Evolutionary conservation across 1,284 basidiomycete genomes (phyloP).

Genomic region (Ceratobasidium sp.): DNA sequence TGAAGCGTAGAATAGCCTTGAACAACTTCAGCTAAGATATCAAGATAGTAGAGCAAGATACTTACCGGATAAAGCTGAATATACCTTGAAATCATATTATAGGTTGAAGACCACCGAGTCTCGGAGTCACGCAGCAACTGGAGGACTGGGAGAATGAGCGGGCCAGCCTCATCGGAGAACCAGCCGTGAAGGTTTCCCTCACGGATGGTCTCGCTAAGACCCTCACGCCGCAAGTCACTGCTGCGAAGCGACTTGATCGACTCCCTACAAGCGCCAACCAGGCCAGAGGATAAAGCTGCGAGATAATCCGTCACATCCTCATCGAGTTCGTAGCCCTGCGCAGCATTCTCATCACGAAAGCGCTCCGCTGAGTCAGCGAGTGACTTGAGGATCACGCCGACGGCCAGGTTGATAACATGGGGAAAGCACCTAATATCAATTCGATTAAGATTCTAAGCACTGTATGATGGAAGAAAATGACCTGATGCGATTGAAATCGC

Average conservation of each 20-base stretch:
- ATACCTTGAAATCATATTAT: no score
- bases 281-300: not conserved
- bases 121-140: conserved; percentile 2
- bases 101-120: conserved; percentile 28
- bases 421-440: conserved; percentile 45
- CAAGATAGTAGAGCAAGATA: not conserved
- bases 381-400: conserved; percentile 28
- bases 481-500: conserved; percentile 23
- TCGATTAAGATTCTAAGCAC: no score
- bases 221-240: conserved; percentile 3
- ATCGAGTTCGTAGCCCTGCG: not conserved
- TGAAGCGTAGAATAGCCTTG: not conserved
- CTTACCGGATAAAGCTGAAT: no score
- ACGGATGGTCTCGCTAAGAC: not conserved
- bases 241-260: not conserved
- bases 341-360: not conserved
- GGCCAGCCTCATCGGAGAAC: not conserved
- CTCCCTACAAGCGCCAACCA: not conserved
- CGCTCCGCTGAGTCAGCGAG: not conserved
- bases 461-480: conserved; percentile 3
- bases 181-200: not conserved
- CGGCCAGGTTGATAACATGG: conserved; percentile 33
- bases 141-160: not conserved
- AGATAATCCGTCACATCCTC: not conserved
- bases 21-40: not conserved